A percentile compares a stretch with the other conserved stretches of the same genome.
Evolutionary conservation across 139 green algal species (phyloP).

Genomic region (Chlamydomonas asymmetrica): DNA sequence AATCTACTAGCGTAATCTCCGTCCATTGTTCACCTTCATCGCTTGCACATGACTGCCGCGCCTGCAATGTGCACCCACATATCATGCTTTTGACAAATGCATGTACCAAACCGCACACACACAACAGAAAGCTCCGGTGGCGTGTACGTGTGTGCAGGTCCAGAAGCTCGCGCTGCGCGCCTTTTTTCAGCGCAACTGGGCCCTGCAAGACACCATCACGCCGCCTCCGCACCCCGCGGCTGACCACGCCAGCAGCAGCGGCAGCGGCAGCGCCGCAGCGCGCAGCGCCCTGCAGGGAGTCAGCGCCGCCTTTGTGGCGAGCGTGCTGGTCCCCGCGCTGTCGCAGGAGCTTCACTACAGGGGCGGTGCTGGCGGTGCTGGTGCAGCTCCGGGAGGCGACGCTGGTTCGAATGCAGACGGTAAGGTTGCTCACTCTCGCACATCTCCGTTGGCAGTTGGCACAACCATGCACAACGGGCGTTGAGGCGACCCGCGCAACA

Average conservation of each 20-base stretch:
- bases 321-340: slow-evolving; percentile 39
- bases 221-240: neutral
- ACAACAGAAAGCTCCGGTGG: neutral
- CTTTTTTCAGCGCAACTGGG: slow-evolving; percentile 49
- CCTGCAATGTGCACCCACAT: no score
- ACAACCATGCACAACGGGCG: no score
- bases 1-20: no score
- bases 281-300: slow-evolving; percentile 8
- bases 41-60: no score
- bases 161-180: slow-evolving; percentile 38
- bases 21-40: neutral
- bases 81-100: no score
- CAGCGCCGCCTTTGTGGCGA: slow-evolving; percentile 22
- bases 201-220: neutral
- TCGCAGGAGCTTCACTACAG: slow-evolving; percentile 33
- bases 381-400: neutral
- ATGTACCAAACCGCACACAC: neutral
- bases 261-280: neutral
- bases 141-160: slow-evolving; percentile 19
- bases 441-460: no score
- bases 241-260: neutral
- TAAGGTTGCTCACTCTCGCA: no score
- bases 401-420: no score
- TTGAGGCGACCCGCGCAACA: no score
- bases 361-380: slow-evolving; percentile 18